phyloP scores from a whole-genome alignment of 2,329 filamentous ascomycete species.

The Fusarium sp. region DNA sequence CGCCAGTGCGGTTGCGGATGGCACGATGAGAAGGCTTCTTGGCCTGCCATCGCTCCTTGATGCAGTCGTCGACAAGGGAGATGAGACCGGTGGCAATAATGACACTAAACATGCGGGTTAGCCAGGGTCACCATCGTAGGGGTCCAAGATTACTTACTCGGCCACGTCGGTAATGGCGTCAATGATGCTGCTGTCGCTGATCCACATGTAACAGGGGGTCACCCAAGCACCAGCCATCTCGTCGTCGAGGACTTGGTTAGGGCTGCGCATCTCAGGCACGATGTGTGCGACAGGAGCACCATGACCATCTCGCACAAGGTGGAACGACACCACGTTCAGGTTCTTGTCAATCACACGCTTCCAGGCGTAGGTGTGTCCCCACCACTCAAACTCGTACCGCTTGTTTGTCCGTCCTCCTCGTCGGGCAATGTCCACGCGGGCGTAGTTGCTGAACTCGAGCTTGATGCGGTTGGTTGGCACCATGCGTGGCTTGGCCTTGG shows the following conservation, averaged over 20 bases:
- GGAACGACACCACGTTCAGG: constrained; percentile 77
- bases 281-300: constrained; percentile 82
- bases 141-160: constrained; percentile 71
- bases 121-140: constrained; percentile 9
- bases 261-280: constrained; percentile 81
- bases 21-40: constrained; percentile 53
- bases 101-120: constrained; percentile 68
- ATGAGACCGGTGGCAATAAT: constrained; percentile 92
- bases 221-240: constrained; percentile 87
- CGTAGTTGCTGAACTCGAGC: constrained; percentile 97
- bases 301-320: constrained; percentile 76
- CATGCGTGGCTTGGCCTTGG: constrained; percentile 51
- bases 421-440: constrained; percentile 85
- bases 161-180: constrained; percentile 81
- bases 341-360: constrained; percentile 80
- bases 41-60: constrained; percentile 79
- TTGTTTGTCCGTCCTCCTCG: constrained; percentile 74
- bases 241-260: constrained; percentile 77
- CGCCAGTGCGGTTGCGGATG: constrained; percentile 41
- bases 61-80: constrained; percentile 89
- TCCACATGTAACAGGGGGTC: constrained; percentile 90
- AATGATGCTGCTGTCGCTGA: constrained; percentile 80
- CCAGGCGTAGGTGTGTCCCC: constrained; percentile 90
- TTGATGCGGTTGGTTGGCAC: constrained; percentile 82
- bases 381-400: constrained; percentile 93